A percentile compares a stretch with the other conserved stretches of the same genome.
phyloP scores from a whole-genome alignment of 2,329 filamentous ascomycete species.

The Coniochaeta sp. region DNA sequence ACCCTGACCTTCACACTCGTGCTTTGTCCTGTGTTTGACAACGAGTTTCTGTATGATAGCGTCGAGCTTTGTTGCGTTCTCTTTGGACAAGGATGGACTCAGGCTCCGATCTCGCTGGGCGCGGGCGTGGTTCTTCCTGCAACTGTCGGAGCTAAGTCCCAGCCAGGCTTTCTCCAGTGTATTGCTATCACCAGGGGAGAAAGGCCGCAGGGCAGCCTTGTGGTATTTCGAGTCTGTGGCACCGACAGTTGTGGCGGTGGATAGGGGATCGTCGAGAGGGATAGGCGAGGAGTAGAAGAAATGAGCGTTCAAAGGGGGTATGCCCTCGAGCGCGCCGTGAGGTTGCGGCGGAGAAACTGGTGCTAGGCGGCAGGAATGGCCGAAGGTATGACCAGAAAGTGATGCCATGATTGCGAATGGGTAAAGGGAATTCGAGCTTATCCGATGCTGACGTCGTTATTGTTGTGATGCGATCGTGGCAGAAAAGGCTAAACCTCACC shows the following conservation, averaged over 20 bases:
- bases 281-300: slow-evolving; percentile 82
- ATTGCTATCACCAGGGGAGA: slow-evolving; percentile 71
- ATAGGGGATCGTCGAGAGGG: slow-evolving; percentile 84
- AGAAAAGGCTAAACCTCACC: neutral
- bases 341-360: slow-evolving; percentile 32
- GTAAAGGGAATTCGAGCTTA: neutral
- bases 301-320: slow-evolving; percentile 58
- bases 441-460: neutral
- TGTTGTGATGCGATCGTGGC: neutral
- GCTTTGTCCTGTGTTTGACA: slow-evolving; percentile 37
- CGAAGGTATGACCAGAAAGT: slow-evolving; percentile 44
- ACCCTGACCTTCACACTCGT: slow-evolving; percentile 27
- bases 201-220: slow-evolving; percentile 64
- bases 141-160: slow-evolving; percentile 41
- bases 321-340: slow-evolving; percentile 30
- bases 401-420: slow-evolving; percentile 6
- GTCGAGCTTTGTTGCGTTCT: slow-evolving; percentile 26
- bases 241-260: slow-evolving; percentile 46
- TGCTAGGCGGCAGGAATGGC: slow-evolving; percentile 49
- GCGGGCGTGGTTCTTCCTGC: slow-evolving; percentile 38
- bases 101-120: slow-evolving; percentile 23
- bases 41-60: slow-evolving; percentile 35
- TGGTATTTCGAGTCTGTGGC: slow-evolving; percentile 41
- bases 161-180: slow-evolving; percentile 75
- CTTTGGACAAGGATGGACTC: slow-evolving; percentile 23